Conservation (phyloP, 306 rosid genomes). For the Sesbania bispinosa region DNA sequence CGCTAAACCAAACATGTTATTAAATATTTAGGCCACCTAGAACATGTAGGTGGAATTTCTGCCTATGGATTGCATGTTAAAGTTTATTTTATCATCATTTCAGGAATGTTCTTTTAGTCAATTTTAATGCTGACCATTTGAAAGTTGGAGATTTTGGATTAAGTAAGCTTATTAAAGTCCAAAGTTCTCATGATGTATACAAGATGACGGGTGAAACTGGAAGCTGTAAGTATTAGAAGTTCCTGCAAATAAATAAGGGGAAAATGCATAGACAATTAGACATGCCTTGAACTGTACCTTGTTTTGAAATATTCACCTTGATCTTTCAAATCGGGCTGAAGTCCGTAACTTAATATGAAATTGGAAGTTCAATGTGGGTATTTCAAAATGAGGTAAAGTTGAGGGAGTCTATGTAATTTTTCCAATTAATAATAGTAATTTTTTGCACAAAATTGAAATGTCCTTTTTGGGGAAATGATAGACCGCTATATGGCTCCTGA, state of each 20-base stretch:
- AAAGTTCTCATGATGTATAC: slow-evolving; percentile 79
- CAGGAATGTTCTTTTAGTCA: slow-evolving; percentile 91
- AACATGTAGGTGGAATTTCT: slow-evolving; percentile 17
- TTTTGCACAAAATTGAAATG: too few relatives aligned
- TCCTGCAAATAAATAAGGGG: slow-evolving; percentile 4
- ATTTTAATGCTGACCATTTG: slow-evolving; percentile 81
- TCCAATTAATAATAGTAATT: too few relatives aligned
- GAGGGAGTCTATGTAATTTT: too few relatives aligned
- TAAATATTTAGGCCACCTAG: background rate
- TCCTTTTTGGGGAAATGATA: slow-evolving; percentile 37
- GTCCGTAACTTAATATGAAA: background rate
- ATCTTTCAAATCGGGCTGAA: background rate
- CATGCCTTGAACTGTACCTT: background rate
- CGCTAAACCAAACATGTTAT: too few relatives aligned
- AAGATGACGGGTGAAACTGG: slow-evolving; percentile 99
- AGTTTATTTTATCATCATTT: slow-evolving; percentile 2
- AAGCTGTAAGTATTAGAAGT: slow-evolving; percentile 65
- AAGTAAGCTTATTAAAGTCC: slow-evolving; percentile 88
- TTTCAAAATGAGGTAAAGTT: slow-evolving; percentile 12
- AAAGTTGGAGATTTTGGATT: slow-evolving; percentile 95
- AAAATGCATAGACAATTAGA: slow-evolving; percentile 5
- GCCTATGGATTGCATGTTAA: slow-evolving; percentile 1
- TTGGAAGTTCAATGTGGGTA: background rate
- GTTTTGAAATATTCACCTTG: slow-evolving; percentile 4
- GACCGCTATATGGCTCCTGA: slow-evolving; percentile 99